These are phyloP conservation scores for Pleodorina starrii DNA, from an alignment of 139 green algal species.

Conservation along the genomic window DNA sequence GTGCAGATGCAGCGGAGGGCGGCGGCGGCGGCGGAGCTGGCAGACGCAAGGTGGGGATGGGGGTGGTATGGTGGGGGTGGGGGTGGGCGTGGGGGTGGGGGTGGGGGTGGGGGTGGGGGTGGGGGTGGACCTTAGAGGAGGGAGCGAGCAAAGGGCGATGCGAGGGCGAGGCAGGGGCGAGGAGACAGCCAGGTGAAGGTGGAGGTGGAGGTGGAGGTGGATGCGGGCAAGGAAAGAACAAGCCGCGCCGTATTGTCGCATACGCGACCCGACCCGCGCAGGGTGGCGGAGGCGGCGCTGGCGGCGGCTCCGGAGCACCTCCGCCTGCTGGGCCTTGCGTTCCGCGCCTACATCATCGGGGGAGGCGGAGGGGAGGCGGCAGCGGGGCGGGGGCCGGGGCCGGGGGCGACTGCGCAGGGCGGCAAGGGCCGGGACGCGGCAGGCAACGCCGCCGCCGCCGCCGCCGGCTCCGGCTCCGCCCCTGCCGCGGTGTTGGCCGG, in stretches of 20 bases:
- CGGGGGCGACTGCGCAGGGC: neutral
- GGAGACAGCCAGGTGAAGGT: too few species aligned
- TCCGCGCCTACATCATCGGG: conserved; percentile 55
- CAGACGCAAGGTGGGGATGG: conserved; percentile 44
- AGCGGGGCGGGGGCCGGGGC: neutral
- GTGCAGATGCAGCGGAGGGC: conserved; percentile 43
- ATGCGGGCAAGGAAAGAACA: too few species aligned
- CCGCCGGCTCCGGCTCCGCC: neutral
- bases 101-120: too few species aligned
- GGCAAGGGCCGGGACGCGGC: neutral
- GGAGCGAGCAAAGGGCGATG: too few species aligned
- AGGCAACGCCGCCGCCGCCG: neutral
- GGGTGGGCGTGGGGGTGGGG: too few species aligned
- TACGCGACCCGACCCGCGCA: too few species aligned
- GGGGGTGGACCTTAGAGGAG: too few species aligned
- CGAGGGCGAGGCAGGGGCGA: too few species aligned
- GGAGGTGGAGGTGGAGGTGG: too few species aligned
- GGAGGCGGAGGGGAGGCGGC: neutral
- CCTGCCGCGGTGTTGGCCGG: conserved; percentile 21
- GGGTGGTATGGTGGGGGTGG: neutral
- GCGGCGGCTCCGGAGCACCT: conserved; percentile 54
- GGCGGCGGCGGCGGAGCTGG: conserved; percentile 51
- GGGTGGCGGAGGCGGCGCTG: conserved; percentile 47
- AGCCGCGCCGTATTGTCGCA: too few species aligned
- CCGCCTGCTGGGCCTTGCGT: conserved; percentile 58